These are phyloP conservation scores for Kluyveromyces wickerhamii DNA, from an alignment of 805 yeast species.

Conservation along the genomic window DNA sequence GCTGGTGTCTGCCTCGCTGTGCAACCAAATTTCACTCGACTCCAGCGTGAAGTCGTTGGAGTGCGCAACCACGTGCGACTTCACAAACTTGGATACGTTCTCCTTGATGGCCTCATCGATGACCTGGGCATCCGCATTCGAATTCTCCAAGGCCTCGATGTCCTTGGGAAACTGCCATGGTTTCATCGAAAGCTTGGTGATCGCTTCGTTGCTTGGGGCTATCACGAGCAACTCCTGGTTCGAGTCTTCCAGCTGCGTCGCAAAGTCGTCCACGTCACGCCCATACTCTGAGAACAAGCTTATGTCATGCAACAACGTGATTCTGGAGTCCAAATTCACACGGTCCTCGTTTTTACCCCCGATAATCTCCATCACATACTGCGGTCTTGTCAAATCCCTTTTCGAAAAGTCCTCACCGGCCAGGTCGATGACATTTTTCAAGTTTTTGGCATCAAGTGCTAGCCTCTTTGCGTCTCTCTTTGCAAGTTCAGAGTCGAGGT, in stretches of 20 bases:
- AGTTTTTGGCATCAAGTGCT: not conserved
- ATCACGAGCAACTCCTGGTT: conserved; percentile 44
- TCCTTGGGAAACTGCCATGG: conserved; percentile 78
- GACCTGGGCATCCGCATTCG: conserved; percentile 30
- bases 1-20: conserved; percentile 26
- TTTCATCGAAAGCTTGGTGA: conserved; percentile 42
- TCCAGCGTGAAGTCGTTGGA: conserved; percentile 8
- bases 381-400: conserved; percentile 2
- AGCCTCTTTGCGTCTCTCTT: conserved; percentile 4
- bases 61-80: conserved; percentile 48
- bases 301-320: conserved; percentile 33
- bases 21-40: conserved; percentile 13
- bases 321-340: conserved; percentile 23
- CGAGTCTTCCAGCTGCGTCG: conserved; percentile 39
- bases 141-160: conserved; percentile 26
- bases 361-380: conserved; percentile 3
- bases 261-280: conserved; percentile 51
- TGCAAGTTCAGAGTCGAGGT: too few species aligned
- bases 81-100: conserved; percentile 52
- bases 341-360: conserved; percentile 1
- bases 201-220: conserved; percentile 64
- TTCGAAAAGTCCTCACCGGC: not conserved
- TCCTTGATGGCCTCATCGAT: conserved; percentile 41
- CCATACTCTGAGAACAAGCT: conserved; percentile 62
- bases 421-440: not conserved